Evolutionary conservation across 1,284 basidiomycete species (phyloP), one percentile per base, ranked within the genome.

Genomic region (Caloboletus inedulis): DNA sequence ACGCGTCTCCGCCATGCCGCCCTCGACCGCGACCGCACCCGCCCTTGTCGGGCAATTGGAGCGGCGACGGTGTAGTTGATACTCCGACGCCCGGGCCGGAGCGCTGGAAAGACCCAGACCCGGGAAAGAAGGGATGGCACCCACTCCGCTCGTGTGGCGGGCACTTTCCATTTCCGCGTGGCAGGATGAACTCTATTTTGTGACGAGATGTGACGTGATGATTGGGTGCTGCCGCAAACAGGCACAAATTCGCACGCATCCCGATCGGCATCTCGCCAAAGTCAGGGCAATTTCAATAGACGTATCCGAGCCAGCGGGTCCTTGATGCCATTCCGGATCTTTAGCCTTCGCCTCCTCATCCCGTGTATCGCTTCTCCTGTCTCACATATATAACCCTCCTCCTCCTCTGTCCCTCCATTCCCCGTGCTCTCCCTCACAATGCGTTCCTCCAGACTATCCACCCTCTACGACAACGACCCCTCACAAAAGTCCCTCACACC

Each of bases 401-500:
- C 46, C 45, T 14, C 13, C 23, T 13, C 31, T 19, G 18, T 25
- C 42, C 46, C 43, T 47, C 49, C 55, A 46, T 44, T 60, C 59
- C 57, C 50, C 61, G 64, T 57, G 53, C 66, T 55, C 58, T 57
- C 57, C 63, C 47, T 47, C 62, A 52, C 51, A 34, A 71, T 71
- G 66, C 64, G 61, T 51, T 49, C 69, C 30, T 50, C 58, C 18
- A 57, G 68, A 54, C 36, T 64, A 16, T 47, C 58, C 30, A 19
- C 53, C 34, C 33, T 57, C 19, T 60, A 58, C 57, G 65, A 68
- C 70, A 58, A 59, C 1, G 71, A 75, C 37, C 52, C 62, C 2
- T 48, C 62, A 16, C 23, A 57, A 46, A 74, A 74, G 61, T 76
- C 79, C 52, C 80, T 88, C 65, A 89, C 85, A 1, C 88, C 88